phyloP scores from a whole-genome alignment of 495 filamentous ascomycete species.

The Aspergillus wentii region DNA sequence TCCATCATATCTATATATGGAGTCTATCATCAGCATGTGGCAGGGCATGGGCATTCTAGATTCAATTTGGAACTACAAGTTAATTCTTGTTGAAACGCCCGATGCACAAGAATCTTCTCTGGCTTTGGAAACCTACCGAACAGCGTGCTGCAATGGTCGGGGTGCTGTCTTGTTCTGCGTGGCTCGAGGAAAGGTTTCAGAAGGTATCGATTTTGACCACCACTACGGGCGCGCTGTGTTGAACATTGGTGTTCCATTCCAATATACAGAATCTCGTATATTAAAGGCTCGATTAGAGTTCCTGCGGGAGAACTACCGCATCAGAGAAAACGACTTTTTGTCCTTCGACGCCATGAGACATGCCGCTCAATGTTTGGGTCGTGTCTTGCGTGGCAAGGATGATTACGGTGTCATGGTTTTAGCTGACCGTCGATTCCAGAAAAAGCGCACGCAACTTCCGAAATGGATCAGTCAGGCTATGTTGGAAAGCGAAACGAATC shows the following conservation, averaged over 20 bases:
- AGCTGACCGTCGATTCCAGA: conserved; percentile 85
- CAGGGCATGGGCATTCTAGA: conserved; percentile 96
- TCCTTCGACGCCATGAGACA: conserved; percentile 99
- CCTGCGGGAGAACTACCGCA: conserved; percentile 92
- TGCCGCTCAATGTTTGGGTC: conserved; percentile 92
- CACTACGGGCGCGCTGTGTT: conserved; percentile 96
- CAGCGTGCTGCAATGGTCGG: conserved; percentile 93
- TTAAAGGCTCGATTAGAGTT: conserved; percentile 96
- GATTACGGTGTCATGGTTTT: conserved; percentile 99
- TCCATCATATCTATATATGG: conserved; percentile 98
- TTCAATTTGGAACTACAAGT: conserved; percentile 98
- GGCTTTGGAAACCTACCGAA: conserved; percentile 93
- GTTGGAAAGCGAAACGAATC: conserved; percentile 73
- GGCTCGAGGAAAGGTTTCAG: conserved; percentile 92
- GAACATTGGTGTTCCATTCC: conserved; percentile 96
- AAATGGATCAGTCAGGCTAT: conserved; percentile 96
- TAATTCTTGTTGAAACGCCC: conserved; percentile 96
- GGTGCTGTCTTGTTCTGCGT: conserved; percentile 92
- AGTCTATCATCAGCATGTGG: conserved; percentile 98
- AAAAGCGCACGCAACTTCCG: conserved; percentile 84
- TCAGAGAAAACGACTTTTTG: conserved; percentile 94
- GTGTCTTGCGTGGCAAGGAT: conserved; percentile 93
- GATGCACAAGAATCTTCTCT: conserved; percentile 96
- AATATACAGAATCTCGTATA: conserved; percentile 97
- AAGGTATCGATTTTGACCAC: conserved; percentile 99